phyloP scores from a whole-genome alignment of 2,329 filamentous ascomycete species.

The Lojkania enalia region DNA sequence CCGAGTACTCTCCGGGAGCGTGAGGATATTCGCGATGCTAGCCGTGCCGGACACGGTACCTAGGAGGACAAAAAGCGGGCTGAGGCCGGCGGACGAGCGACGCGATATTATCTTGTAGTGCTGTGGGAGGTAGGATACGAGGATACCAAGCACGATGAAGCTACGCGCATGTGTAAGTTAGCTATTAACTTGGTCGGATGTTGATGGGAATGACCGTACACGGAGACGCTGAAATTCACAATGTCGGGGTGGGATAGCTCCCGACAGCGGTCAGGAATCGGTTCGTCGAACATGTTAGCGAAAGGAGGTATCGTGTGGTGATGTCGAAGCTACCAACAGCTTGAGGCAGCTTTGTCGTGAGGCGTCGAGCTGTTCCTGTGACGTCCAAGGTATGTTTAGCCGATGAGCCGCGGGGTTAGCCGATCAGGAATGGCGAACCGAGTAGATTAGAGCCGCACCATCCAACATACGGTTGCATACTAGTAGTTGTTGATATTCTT shows the following conservation, averaged over 20 bases:
- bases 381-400: too few relatives aligned
- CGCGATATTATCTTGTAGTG: slow-evolving; percentile 87
- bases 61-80: slow-evolving; percentile 92
- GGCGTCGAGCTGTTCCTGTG: too few relatives aligned
- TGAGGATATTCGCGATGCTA: slow-evolving; percentile 89
- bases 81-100: slow-evolving; percentile 89
- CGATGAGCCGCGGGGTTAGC: too few relatives aligned
- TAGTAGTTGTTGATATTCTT: background rate
- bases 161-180: slow-evolving; percentile 37
- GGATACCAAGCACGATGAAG: slow-evolving; percentile 81
- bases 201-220: slow-evolving; percentile 46
- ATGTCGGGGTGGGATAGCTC: slow-evolving; percentile 56
- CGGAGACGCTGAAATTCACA: slow-evolving; percentile 57
- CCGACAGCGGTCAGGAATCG: slow-evolving; percentile 45
- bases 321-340: too few relatives aligned
- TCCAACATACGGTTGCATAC: background rate
- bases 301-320: too few relatives aligned
- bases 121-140: slow-evolving; percentile 92
- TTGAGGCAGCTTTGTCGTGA: too few relatives aligned
- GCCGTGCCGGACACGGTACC: slow-evolving; percentile 87
- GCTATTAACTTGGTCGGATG: slow-evolving; percentile 18
- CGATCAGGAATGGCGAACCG: too few relatives aligned
- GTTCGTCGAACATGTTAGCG: slow-evolving; percentile 1
- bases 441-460: too few relatives aligned
- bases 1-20: slow-evolving; percentile 77